Evolutionary conservation across 805 yeast species (phyloP).

Genomic region (Metschnikowia baotianmanensis): DNA sequence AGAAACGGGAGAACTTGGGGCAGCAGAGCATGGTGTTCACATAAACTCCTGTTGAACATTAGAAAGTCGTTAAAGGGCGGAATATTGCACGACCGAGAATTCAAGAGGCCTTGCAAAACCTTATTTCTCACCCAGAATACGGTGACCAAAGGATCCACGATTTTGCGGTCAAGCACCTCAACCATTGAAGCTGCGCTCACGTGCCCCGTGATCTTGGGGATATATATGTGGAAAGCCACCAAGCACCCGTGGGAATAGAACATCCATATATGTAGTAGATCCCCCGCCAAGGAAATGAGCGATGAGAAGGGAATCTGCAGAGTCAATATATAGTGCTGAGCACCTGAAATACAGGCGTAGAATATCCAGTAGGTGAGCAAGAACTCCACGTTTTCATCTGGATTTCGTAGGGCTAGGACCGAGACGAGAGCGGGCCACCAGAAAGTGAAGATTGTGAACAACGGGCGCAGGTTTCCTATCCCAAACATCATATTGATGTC

Average conservation of each 20-base stretch:
- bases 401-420: slow-evolving; percentile 10
- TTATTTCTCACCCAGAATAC: slow-evolving; percentile 8
- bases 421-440: slow-evolving; percentile 16
- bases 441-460: slow-evolving; percentile 8
- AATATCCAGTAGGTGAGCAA: slow-evolving; percentile 16
- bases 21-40: slow-evolving; percentile 5
- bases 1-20: slow-evolving; percentile 6
- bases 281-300: slow-evolving; percentile 3
- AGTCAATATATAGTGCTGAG: slow-evolving; percentile 1
- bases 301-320: slow-evolving; percentile 5
- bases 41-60: slow-evolving; percentile 7
- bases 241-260: slow-evolving; percentile 18
- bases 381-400: slow-evolving; percentile 10
- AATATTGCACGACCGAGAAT: background rate
- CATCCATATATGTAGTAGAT: slow-evolving; percentile 13
- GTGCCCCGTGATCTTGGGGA: slow-evolving; percentile 6
- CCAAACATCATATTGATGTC: too few relatives aligned
- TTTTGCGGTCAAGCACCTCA: slow-evolving; percentile 5
- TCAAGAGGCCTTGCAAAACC: slow-evolving; percentile 6
- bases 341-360: slow-evolving; percentile 8
- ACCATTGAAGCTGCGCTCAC: background rate
- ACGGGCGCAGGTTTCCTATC: slow-evolving; percentile 2
- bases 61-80: slow-evolving; percentile 12
- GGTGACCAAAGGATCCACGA: slow-evolving; percentile 6
- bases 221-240: slow-evolving; percentile 8